Evolutionary conservation across 495 filamentous ascomycete species (phyloP).

Genomic region (Staphylotrichum longicolle): DNA sequence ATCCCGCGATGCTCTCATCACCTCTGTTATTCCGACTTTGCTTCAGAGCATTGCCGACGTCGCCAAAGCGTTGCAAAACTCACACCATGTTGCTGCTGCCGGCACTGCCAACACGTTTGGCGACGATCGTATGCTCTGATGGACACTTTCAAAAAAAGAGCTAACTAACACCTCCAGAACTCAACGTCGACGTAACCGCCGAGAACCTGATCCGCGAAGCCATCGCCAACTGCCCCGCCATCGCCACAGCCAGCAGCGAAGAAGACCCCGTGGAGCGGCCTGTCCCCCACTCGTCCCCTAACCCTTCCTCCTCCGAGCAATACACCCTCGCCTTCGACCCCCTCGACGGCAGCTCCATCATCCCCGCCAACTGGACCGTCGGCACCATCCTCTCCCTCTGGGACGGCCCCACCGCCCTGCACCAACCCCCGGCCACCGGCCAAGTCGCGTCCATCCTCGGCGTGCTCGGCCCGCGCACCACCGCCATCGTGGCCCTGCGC

Average conservation of each 20-base stretch:
- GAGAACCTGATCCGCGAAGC: constrained; percentile 45
- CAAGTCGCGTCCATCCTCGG: constrained; percentile 50
- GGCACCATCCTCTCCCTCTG: constrained; percentile 54
- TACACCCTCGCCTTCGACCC: constrained; percentile 58
- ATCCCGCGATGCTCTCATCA: constrained; percentile 21
- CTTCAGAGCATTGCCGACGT: constrained; percentile 38
- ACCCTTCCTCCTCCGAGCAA: constrained; percentile 30
- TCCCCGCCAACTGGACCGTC: constrained; percentile 54
- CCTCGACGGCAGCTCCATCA: constrained; percentile 54
- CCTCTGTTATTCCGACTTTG: constrained; percentile 43
- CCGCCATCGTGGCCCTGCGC: constrained; percentile 47
- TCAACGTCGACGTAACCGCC: constrained; percentile 55
- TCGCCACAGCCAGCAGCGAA: constrained; percentile 50
- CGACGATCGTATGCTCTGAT: constrained; percentile 41
- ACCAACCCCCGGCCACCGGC: constrained; percentile 31
- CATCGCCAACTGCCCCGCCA: constrained; percentile 41
- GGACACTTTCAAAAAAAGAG: neutral
- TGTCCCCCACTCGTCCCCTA: constrained; percentile 10
- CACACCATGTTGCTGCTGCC: constrained; percentile 42
- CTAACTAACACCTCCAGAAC: constrained; percentile 26
- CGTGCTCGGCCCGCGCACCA: constrained; percentile 52
- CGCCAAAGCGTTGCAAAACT: constrained; percentile 36
- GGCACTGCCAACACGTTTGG: constrained; percentile 52
- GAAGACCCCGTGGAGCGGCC: constrained; percentile 50
- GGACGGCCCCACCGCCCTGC: constrained; percentile 45